Evolutionary conservation across 768 basidiomycete genomes (phyloP), one percentile per base, ranked within the genome.

Genomic region (Leucocoprinus sp.): DNA sequence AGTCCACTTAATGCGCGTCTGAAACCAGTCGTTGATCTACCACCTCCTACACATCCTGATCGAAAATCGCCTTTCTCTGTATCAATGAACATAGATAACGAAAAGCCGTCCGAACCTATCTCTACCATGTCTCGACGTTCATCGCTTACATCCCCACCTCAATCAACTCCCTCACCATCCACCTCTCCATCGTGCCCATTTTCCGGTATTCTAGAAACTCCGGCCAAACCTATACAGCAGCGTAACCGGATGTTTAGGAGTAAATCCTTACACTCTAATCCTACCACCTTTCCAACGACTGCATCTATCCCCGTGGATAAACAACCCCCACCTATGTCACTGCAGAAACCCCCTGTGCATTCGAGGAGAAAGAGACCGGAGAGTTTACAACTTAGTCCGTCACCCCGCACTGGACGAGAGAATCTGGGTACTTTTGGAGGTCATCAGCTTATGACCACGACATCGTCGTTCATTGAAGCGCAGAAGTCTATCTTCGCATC

Each of bases 191-290:
- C n/a, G n/a, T n/a, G n/a, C 4, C 34, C 51, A 4, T 33, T 44
- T 17, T 45, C 48, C 40, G 54, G 37, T 42, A 53, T 34, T 49
- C 45, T 31, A 9, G 41, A 53, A 41, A 42, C 53, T 24, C 37
- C 53, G n/a, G 48, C 52, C 22, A 42, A 47, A 34, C 34, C 49
- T 21, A 38, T 60, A 2, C 44, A 57, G 1, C 68, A 31, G n/a
- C 9, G 31, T n/a, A 31, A 14, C n/a, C 31, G 75, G 9, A 63
- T 75, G 5, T 66, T 67, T 38, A 69, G 81, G 8, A 76, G 76
- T 28, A 78, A 71, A 53, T 79, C 78, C 0, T 54, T 81, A 59
- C 72, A 78, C 55, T n/a, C n/a, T n/a, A n/a, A n/a, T n/a, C n/a
- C n/a, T n/a, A n/a, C n/a, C n/a, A n/a, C n/a, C n/a, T n/a, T n/a